Conservation (phyloP, 2,329 filamentous ascomycete genomes). For the Alternaria sp. region DNA sequence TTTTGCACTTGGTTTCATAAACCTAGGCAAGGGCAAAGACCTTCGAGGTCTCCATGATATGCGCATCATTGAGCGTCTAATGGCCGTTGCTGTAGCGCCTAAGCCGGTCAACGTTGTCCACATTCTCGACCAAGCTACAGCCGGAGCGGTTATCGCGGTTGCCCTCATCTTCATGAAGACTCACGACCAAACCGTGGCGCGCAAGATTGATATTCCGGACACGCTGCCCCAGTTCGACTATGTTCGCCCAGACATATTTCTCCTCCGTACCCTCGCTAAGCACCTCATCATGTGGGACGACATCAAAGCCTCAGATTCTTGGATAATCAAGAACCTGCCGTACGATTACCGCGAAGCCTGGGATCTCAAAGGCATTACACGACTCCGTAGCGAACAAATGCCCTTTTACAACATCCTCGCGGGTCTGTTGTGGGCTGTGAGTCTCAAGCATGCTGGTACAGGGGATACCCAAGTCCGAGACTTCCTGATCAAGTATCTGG, state of each 20-base stretch:
- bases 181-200: conserved; percentile 83
- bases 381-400: conserved; percentile 81
- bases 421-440: conserved; percentile 79
- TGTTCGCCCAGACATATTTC: conserved; percentile 89
- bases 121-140: conserved; percentile 89
- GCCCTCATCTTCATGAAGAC: conserved; percentile 98
- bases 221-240: conserved; percentile 94
- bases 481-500: conserved; percentile 82
- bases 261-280: conserved; percentile 86
- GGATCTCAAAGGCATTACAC: conserved; percentile 66
- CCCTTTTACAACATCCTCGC: conserved; percentile 93
- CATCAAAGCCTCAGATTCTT: conserved; percentile 76
- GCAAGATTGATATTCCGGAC: conserved; percentile 92
- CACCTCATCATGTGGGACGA: conserved; percentile 93
- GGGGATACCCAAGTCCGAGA: conserved; percentile 75
- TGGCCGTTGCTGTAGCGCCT: conserved; percentile 84
- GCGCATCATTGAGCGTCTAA: conserved; percentile 86
- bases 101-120: conserved; percentile 94
- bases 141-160: conserved; percentile 90
- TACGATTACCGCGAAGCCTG: conserved; percentile 70
- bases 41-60: conserved; percentile 92
- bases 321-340: conserved; percentile 81
- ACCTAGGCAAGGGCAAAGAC: conserved; percentile 88
- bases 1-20: conserved; percentile 92
- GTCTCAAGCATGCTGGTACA: conserved; percentile 58